Percentiles rank a stretch among this genome's conserved stretches.
Evolutionary conservation across 495 filamentous ascomycete genomes (phyloP).

Genomic region (Achaetomiella virescens): DNA sequence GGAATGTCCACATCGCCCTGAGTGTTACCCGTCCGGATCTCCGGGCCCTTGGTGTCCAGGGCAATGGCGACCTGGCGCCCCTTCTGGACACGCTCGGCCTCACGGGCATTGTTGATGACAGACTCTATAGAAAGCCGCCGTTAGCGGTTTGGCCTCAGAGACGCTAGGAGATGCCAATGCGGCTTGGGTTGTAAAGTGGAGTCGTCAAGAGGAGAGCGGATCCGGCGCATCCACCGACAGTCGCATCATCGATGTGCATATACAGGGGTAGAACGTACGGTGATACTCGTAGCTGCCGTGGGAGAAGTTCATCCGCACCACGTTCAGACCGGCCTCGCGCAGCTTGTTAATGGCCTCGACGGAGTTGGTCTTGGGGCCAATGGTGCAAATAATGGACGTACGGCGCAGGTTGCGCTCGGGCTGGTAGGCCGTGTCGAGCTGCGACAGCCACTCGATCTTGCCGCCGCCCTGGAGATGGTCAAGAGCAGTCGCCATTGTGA

Average conservation of each 20-base stretch:
- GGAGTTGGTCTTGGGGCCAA: constrained; percentile 98
- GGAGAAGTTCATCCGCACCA: constrained; percentile 98
- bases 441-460: constrained; percentile 87
- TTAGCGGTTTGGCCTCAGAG: constrained; percentile 42
- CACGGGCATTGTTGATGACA: constrained; percentile 88
- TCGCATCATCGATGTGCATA: neutral
- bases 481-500: constrained; percentile 59
- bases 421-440: constrained; percentile 65
- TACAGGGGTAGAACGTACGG: constrained; percentile 19
- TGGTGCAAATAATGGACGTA: constrained; percentile 97
- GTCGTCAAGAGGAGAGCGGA: neutral
- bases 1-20: constrained; percentile 76
- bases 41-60: constrained; percentile 96
- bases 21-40: constrained; percentile 97
- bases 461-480: constrained; percentile 73
- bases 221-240: constrained; percentile 17
- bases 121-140: constrained; percentile 47
- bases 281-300: constrained; percentile 81
- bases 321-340: constrained; percentile 83
- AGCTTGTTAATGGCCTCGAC: constrained; percentile 92
- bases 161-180: neutral
- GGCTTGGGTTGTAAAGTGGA: neutral
- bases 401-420: constrained; percentile 84
- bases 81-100: constrained; percentile 65
- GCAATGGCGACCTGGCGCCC: constrained; percentile 94